Conservation (phyloP, 192 early-diverging fungal genomes). For the Linnemannia elongata region DNA sequence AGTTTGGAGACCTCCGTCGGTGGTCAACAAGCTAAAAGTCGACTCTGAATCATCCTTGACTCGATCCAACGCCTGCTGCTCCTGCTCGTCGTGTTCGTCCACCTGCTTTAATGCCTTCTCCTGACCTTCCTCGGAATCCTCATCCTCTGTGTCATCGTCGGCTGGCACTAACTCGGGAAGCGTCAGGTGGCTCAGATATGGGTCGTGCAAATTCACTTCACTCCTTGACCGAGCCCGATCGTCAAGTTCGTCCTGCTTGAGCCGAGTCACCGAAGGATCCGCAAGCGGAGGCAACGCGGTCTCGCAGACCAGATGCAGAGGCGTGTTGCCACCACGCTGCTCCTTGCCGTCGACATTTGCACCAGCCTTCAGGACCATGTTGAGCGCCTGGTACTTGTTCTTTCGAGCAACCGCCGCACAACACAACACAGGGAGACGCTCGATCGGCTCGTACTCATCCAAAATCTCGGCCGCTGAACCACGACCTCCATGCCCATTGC, state of each 20-base stretch:
- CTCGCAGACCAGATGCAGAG: conserved; percentile 47
- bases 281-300: conserved; percentile 30
- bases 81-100: conserved; percentile 41
- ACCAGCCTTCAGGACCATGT: conserved; percentile 44
- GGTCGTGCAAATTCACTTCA: background rate
- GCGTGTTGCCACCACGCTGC: conserved; percentile 42
- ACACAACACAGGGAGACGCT: conserved; percentile 43
- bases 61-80: conserved; percentile 34
- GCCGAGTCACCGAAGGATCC: background rate
- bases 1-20: background rate
- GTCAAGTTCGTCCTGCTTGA: conserved; percentile 14
- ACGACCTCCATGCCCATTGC: background rate
- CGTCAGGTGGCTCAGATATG: conserved; percentile 30
- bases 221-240: background rate
- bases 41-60: conserved; percentile 41
- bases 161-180: conserved; percentile 9
- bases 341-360: conserved; percentile 48
- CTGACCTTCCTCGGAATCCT: conserved; percentile 34
- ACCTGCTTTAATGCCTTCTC: conserved; percentile 22
- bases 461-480: conserved; percentile 7
- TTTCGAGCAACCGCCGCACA: conserved; percentile 51
- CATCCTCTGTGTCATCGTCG: conserved; percentile 20
- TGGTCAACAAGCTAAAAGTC: conserved; percentile 15
- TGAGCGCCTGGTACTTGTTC: conserved; percentile 52
- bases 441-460: conserved; percentile 39